A percentile compares a stretch with the other conserved stretches of the same genome.
phyloP scores from a whole-genome alignment of 2,329 filamentous ascomycete genomes.

The Knufia fluminis region DNA sequence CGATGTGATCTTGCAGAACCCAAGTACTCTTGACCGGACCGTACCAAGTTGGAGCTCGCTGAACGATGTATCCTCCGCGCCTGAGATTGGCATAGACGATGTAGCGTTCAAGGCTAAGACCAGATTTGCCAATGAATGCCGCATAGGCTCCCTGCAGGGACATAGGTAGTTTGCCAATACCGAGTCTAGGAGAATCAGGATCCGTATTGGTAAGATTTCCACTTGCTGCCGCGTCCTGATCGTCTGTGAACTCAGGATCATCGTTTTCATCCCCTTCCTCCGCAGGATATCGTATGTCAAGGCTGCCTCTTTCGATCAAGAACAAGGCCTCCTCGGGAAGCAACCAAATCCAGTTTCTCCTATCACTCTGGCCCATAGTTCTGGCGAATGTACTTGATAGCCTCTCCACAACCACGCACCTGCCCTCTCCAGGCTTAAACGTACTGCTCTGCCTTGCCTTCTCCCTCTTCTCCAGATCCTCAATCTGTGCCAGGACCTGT shows the following conservation, averaged over 20 bases:
- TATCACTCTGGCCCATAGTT: constrained; percentile 64
- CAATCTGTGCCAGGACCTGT: constrained; percentile 2
- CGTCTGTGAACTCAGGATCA: constrained; percentile 14
- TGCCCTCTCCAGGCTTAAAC: constrained; percentile 23
- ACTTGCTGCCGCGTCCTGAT: constrained; percentile 17
- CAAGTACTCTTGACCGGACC: constrained; percentile 18
- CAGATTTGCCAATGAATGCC: constrained; percentile 62
- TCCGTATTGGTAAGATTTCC: constrained; percentile 41
- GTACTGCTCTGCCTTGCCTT: constrained; percentile 7
- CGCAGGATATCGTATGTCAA: constrained; percentile 70
- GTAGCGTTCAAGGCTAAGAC: constrained; percentile 65
- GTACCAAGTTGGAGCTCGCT: constrained; percentile 55
- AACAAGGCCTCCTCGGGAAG: constrained; percentile 88
- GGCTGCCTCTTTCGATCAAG: constrained; percentile 72
- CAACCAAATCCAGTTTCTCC: constrained; percentile 64
- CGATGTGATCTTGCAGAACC: background rate
- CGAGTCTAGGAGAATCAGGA: background rate
- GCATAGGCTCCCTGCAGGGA: constrained; percentile 87
- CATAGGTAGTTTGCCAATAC: constrained; percentile 60
- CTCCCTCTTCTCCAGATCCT: constrained; percentile 11
- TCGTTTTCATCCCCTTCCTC: constrained; percentile 12
- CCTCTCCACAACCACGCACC: constrained; percentile 56
- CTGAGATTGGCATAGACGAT: constrained; percentile 81
- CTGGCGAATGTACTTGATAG: constrained; percentile 64
- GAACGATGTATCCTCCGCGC: constrained; percentile 70